Evolutionary conservation across 1,284 basidiomycete species (phyloP), one percentile per base, ranked within the genome.

Genomic region (Puccinia novopanici): DNA sequence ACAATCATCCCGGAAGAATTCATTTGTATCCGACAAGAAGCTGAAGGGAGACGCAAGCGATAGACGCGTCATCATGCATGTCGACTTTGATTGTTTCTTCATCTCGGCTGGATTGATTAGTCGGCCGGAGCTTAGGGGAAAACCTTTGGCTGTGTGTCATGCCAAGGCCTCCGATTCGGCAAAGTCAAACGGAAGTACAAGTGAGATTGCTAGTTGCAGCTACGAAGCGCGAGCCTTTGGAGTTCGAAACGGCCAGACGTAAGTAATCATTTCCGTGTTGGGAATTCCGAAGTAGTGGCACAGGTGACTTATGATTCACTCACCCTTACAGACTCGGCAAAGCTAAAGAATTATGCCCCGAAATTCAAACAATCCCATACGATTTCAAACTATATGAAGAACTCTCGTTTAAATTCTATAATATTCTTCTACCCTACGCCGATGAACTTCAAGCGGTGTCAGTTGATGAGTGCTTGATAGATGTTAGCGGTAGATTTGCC

Each of bases 31-130:
- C 54, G 48, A 10, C 37, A 80, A 63, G 55, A 72, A 72, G 42
- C 82, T 86, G 8, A 84, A 82, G 24, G 86, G 86, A 3, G 83
- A 84, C 1, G 89, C 86, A 2, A 71, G 50, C 15, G 83, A 85
- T 48, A 89, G 91, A 67, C 88, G 89, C 17, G 89, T 93, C 22
- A 92, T 96, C 83, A 92, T 97, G 89, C 95, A 98, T 84, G 93
- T 93, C 84, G 95, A 98, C 86, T 98, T 99, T 84, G 96, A 99
- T 85, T 94, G 92, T 84, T 99, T 98, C 88, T 99, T 99, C 84
- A 95, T 98, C 15, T 91, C 92, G 0, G 94, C 91, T n/a, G 93
- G 94, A 0, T 86, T 96, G 67, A 88, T 92, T 3, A 89, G 89
- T 75, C 88, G 93, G 0, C 93, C 93, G 0, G 89, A 95, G 81